Evolutionary conservation across 2,329 filamentous ascomycete genomes (phyloP), one percentile per base, ranked within the genome.

Genomic region (Pseudomassariella vexata): DNA sequence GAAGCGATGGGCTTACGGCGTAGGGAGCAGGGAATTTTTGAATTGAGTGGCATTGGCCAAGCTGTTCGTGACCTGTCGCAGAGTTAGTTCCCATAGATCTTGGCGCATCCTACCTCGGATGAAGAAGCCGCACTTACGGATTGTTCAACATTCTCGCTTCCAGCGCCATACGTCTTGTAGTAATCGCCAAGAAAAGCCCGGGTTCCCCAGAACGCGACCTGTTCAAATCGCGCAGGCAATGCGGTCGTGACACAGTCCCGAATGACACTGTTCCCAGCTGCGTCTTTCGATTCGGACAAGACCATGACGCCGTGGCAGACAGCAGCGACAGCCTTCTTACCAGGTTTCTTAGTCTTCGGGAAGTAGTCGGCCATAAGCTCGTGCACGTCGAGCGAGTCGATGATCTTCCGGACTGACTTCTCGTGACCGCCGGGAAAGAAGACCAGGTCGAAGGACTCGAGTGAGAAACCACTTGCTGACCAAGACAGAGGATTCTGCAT

Each of bases 271-370:
- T 56, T 61, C 18, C 65, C 66, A 24, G 62, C 47, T 1, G 41
- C 48, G 17, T 53, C 48, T 37, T 56, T 60, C 6, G 66, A 55
- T 29, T 64, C 56, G 11, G 64, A 60, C 4, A 75, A 52, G 12
- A 65, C 62, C 60, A 70, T 63, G 30, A 73, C 66, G 24, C 70
- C 70, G 45, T 74, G 69, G 40, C 70, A 73, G 4, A 73, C 59
- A 5, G 69, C 68, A 0, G 57, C 66, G 16, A 71, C 49, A 4
- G 55, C 56, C 40, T 69, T 71, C 3, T 42, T 52, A 11, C 59
- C 51, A 3, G 63, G 61, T 41, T 63, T 68, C 32, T 49, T 53
- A 1, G 68, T 70, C 34, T 55, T 40, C 6, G 67, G 67, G 38
- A 73, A 73, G 47, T 66, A 73, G 11, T 55, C 52, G 2, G 55